Evolutionary conservation across 148 eudicot genomes (phyloP).

Genomic region (Drosera capensis): DNA sequence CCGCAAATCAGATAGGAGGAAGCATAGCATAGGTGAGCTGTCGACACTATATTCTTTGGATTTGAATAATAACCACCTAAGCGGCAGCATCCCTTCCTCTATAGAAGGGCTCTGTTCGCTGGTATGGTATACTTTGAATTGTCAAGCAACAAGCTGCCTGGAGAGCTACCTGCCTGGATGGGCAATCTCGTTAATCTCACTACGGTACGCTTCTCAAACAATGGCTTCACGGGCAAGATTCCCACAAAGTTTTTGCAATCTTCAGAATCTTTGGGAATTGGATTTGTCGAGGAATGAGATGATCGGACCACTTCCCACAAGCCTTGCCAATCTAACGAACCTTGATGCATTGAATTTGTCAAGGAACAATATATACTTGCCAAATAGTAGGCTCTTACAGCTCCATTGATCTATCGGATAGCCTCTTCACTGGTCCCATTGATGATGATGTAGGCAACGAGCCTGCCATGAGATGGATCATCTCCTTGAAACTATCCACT

Average conservation of each 20-base stretch:
- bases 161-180: constrained; percentile 43
- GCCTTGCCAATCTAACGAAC: constrained; percentile 35
- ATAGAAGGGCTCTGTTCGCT: constrained; percentile 35
- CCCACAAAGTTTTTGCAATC: no score
- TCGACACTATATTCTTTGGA: constrained; percentile 19
- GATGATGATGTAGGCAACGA: constrained; percentile 25
- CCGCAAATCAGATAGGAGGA: constrained; percentile 37
- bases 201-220: constrained; percentile 31
- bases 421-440: constrained; percentile 39
- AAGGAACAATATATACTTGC: constrained; percentile 34
- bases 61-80: constrained; percentile 34
- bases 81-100: constrained; percentile 41
- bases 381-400: constrained; percentile 23
- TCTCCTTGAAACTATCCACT: constrained; percentile 40
- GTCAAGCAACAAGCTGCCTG: constrained; percentile 29
- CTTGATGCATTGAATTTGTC: constrained; percentile 44
- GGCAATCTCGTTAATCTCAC: constrained; percentile 35
- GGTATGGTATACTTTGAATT: constrained; percentile 20
- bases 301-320: no score
- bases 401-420: constrained; percentile 54
- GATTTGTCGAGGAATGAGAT: no score
- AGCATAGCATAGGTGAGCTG: constrained; percentile 40
- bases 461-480: constrained; percentile 21
- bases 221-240: constrained; percentile 38
- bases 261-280: no score